A percentile compares a stretch with the other conserved stretches of the same genome.
Conservation (phyloP, 495 filamentous ascomycete species). For the Penicillium manginii region DNA sequence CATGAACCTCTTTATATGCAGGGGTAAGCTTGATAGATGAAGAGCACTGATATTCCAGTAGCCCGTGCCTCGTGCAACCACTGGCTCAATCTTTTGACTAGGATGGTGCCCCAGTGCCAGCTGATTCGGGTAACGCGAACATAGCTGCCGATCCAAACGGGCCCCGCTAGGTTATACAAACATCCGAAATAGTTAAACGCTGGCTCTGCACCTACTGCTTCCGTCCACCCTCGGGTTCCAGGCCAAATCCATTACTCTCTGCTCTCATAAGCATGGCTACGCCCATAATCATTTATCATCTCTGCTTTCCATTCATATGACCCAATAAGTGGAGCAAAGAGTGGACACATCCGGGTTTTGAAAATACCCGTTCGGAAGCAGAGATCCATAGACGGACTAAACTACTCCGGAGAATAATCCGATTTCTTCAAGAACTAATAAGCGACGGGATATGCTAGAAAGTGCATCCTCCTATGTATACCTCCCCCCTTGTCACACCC, state of each 20-base stretch:
- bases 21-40: not conserved
- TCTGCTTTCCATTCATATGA: too few species aligned
- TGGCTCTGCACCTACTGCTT: not conserved
- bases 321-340: not conserved
- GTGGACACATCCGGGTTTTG: constrained; percentile 5
- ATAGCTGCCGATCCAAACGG: not conserved
- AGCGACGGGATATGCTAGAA: not conserved
- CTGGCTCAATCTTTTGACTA: not conserved
- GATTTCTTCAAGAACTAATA: not conserved
- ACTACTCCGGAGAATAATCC: not conserved
- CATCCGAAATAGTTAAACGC: not conserved
- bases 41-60: not conserved
- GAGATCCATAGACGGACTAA: not conserved
- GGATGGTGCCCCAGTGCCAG: not conserved
- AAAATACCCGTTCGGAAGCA: constrained; percentile 10
- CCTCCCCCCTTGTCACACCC: too few species aligned
- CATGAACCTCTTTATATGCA: not conserved
- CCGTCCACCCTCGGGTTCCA: not conserved
- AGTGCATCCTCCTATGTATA: not conserved
- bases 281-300: not conserved
- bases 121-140: not conserved
- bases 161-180: constrained; percentile 4
- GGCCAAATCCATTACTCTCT: not conserved
- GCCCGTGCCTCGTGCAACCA: not conserved
- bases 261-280: not conserved